phyloP scores from a whole-genome alignment of 176 grass and related monocot species.

The Puccinellia tenuiflora region DNA sequence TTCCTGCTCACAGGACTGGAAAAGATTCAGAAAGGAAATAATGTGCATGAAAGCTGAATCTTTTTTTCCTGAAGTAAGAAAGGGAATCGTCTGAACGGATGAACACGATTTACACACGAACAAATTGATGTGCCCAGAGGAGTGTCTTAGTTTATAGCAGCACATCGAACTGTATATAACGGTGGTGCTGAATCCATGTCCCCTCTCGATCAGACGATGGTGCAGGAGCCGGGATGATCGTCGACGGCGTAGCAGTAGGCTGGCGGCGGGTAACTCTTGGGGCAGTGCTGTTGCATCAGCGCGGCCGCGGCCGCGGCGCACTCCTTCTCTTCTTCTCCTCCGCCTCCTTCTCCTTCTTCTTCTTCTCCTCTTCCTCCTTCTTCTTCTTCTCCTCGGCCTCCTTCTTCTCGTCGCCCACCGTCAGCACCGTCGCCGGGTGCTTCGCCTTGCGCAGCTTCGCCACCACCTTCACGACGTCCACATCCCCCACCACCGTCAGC shows the following conservation, averaged over 20 bases:
- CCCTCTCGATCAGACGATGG: conserved; percentile 29
- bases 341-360: conserved; percentile 18
- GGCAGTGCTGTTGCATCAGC: neutral
- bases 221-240: conserved; percentile 28
- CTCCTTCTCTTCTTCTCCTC: conserved; percentile 6
- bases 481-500: conserved; percentile 50
- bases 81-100: neutral
- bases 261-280: conserved; percentile 4
- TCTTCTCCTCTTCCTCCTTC: conserved; percentile 30
- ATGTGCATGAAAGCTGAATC: neutral
- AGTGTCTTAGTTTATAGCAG: neutral
- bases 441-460: conserved; percentile 38
- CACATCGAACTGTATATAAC: neutral
- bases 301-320: too few species aligned
- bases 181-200: neutral
- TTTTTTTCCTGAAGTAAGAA: neutral
- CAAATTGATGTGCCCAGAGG: neutral
- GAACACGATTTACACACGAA: neutral
- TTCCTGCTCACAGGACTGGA: neutral
- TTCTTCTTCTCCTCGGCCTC: conserved; percentile 42
- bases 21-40: neutral
- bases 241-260: conserved; percentile 34
- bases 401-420: conserved; percentile 49
- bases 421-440: conserved; percentile 32
- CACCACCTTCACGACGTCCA: conserved; percentile 48